Conservation (phyloP, 257 asterid species). For the Ajuga chamaepitys region DNA sequence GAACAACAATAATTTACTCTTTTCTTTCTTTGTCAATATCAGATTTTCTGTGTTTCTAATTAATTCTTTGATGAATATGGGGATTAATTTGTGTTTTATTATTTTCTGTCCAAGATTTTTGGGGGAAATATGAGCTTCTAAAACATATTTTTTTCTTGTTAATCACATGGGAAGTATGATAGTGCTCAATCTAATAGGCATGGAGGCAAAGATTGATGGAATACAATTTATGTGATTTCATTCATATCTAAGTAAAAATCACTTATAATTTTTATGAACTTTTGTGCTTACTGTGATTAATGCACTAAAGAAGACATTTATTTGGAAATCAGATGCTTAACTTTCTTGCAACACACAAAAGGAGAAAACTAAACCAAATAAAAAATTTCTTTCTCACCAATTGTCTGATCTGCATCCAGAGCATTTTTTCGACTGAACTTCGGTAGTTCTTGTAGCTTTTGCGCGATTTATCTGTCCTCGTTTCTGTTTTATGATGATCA, state of each 20-base stretch:
- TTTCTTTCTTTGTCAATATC: too few relatives aligned
- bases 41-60: too few relatives aligned
- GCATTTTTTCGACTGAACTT: background rate
- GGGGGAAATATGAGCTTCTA: background rate
- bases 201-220: background rate
- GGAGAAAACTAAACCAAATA: too few relatives aligned
- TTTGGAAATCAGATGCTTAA: background rate
- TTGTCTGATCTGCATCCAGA: background rate
- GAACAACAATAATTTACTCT: too few relatives aligned
- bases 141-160: background rate
- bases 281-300: too few relatives aligned
- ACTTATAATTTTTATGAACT: background rate
- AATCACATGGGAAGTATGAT: background rate
- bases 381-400: background rate
- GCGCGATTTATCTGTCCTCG: background rate
- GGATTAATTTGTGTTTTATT: too few relatives aligned
- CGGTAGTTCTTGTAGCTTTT: background rate
- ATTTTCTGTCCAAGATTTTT: background rate
- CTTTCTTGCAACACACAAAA: too few relatives aligned
- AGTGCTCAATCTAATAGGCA: background rate
- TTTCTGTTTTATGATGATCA: background rate
- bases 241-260: background rate
- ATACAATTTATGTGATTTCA: background rate
- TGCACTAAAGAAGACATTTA: background rate
- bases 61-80: too few relatives aligned